phyloP scores from a whole-genome alignment of 2,329 filamentous ascomycete genomes.

The Cercospora janseana region DNA sequence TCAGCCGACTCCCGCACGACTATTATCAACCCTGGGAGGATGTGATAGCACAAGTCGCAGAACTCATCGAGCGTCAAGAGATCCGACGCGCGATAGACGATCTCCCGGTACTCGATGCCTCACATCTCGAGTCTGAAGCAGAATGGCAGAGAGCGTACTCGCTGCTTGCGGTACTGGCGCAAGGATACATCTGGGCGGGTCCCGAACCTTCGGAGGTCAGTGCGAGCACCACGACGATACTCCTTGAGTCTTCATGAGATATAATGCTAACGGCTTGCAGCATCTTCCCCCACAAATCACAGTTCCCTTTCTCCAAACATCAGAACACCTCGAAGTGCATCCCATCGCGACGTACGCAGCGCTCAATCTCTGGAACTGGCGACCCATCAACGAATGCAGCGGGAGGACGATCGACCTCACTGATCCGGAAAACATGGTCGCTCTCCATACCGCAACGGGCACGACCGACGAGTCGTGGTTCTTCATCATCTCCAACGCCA shows the following conservation, averaged over 20 bases:
- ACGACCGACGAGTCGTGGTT: constrained; percentile 93
- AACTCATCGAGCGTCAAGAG: constrained; percentile 74
- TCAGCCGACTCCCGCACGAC: constrained; percentile 75
- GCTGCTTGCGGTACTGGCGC: constrained; percentile 72
- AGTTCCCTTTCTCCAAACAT: constrained; percentile 74
- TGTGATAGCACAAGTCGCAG: constrained; percentile 76
- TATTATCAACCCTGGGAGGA: constrained; percentile 95
- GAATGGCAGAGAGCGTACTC: constrained; percentile 89
- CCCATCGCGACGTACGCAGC: constrained; percentile 92
- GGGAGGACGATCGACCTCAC: constrained; percentile 63
- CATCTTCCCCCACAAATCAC: constrained; percentile 76
- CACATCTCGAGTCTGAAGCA: constrained; percentile 73
- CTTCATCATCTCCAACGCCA: constrained; percentile 52
- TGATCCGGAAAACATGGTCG: constrained; percentile 80
- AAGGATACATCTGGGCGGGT: constrained; percentile 87
- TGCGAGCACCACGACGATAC: not conserved
- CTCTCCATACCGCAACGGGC: constrained; percentile 84
- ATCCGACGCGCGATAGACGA: constrained; percentile 73
- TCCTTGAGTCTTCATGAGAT: not conserved
- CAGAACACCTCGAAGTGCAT: constrained; percentile 71
- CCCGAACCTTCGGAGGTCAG: constrained; percentile 60
- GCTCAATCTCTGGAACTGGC: constrained; percentile 93
- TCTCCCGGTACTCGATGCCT: constrained; percentile 77
- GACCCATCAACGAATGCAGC: constrained; percentile 66
- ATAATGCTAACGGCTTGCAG: constrained; percentile 36